These are phyloP conservation scores for Macadamia integrifolia DNA, from an alignment of 164 flowering plant genomes.

Conservation along the genomic window DNA sequence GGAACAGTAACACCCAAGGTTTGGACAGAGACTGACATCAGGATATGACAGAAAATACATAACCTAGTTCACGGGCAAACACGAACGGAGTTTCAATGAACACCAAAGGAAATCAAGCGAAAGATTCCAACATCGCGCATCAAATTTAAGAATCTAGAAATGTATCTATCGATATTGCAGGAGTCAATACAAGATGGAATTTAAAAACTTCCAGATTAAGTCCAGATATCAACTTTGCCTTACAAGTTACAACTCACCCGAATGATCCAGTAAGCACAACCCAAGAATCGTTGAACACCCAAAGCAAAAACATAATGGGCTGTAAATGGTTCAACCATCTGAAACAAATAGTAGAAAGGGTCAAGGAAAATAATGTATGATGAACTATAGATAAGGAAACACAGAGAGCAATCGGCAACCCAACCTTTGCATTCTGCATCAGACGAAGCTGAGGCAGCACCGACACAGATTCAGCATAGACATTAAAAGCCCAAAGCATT, in stretches of 20 bases:
- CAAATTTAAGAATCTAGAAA: not conserved
- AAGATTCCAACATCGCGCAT: too few species aligned
- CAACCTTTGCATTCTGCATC: conserved; percentile 90
- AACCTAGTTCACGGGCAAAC: too few species aligned
- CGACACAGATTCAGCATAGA: conserved; percentile 72
- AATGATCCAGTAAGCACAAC: conserved; percentile 70
- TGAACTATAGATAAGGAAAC: not conserved
- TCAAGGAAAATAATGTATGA: not conserved
- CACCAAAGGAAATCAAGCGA: too few species aligned
- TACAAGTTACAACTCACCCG: conserved; percentile 20
- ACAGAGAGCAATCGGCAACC: not conserved
- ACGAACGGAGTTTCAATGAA: too few species aligned
- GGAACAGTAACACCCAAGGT: too few species aligned
- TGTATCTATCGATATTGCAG: too few species aligned
- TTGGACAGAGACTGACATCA: too few species aligned
- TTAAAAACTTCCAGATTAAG: conserved; percentile 17
- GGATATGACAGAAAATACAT: too few species aligned
- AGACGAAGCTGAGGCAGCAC: conserved; percentile 82
- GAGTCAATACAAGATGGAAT: not conserved
- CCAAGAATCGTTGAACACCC: conserved; percentile 76
- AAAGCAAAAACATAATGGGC: conserved; percentile 90
- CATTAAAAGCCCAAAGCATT: conserved; percentile 63
- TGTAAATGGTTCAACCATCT: conserved; percentile 93
- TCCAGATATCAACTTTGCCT: not conserved
- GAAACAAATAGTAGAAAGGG: conserved; percentile 9